Conservation (phyloP, 75 land plant genomes). For the Cunninghamia lanceolata region DNA sequence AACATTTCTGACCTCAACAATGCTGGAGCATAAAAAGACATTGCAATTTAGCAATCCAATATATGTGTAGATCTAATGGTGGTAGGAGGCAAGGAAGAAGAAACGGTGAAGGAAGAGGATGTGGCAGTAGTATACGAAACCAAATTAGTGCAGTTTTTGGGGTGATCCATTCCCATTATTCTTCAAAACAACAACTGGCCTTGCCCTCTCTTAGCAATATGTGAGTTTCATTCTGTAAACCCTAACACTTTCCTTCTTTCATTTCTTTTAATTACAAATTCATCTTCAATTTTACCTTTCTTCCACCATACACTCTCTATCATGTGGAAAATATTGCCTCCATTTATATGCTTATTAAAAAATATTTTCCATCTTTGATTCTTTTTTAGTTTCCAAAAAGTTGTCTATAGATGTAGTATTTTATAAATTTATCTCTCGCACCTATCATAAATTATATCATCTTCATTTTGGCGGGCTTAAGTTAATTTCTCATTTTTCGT, state of each 20-base stretch:
- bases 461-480: not conserved
- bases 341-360: not conserved
- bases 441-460: too few relatives aligned
- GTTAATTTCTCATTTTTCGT: not conserved
- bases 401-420: too few relatives aligned
- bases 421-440: too few relatives aligned
- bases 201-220: conserved; percentile 93
- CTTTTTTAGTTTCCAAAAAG: not conserved
- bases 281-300: not conserved
- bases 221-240: conserved; percentile 27
- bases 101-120: not conserved
- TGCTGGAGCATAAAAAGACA: not conserved
- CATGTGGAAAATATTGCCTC: not conserved
- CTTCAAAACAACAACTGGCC: conserved; percentile 96
- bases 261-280: not conserved
- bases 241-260: not conserved
- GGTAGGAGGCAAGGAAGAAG: not conserved
- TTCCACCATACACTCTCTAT: not conserved
- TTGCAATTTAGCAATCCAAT: not conserved
- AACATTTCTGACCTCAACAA: not conserved
- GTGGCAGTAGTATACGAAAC: conserved; percentile 44
- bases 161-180: conserved; percentile 73
- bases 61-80: not conserved
- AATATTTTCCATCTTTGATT: not conserved
- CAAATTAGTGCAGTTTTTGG: conserved; percentile 67